Conservation (phyloP, 306 rosid species). For the Prunus kanzakura region DNA sequence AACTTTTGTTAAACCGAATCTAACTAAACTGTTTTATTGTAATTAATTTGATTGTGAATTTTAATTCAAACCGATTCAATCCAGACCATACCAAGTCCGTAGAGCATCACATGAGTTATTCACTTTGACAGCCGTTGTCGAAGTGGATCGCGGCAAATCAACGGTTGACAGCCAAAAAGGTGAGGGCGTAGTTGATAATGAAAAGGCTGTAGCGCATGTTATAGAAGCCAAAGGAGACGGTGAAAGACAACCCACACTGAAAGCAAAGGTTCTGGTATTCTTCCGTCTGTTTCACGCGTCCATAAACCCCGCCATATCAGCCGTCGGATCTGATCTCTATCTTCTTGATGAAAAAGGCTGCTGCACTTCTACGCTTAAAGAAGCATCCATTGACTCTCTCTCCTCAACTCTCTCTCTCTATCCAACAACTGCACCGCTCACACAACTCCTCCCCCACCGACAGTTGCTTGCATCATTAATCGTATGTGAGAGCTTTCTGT, state of each 20-base stretch:
- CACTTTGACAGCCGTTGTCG: too few species aligned
- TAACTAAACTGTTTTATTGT: too few species aligned
- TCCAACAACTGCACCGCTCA: neutral
- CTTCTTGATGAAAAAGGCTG: neutral
- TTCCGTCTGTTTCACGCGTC: constrained; percentile 15
- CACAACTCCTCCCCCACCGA: constrained; percentile 24
- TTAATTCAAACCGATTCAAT: too few species aligned
- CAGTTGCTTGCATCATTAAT: neutral
- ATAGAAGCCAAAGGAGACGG: neutral
- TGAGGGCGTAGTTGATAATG: neutral
- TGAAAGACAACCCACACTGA: constrained; percentile 17
- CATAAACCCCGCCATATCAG: neutral
- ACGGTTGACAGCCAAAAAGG: neutral
- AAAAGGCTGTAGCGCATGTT: neutral
- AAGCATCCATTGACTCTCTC: constrained; percentile 13
- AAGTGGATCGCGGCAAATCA: neutral
- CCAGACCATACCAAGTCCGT: neutral
- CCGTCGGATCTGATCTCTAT: constrained; percentile 8
- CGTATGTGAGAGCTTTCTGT: neutral
- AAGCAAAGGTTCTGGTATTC: neutral
- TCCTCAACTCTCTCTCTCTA: neutral
- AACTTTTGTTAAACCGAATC: too few species aligned
- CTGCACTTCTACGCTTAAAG: constrained; percentile 1
- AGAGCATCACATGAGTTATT: too few species aligned
- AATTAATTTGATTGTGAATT: too few species aligned